Conservation (phyloP, 140 eudicot species). For the Oenanthe javanica region DNA sequence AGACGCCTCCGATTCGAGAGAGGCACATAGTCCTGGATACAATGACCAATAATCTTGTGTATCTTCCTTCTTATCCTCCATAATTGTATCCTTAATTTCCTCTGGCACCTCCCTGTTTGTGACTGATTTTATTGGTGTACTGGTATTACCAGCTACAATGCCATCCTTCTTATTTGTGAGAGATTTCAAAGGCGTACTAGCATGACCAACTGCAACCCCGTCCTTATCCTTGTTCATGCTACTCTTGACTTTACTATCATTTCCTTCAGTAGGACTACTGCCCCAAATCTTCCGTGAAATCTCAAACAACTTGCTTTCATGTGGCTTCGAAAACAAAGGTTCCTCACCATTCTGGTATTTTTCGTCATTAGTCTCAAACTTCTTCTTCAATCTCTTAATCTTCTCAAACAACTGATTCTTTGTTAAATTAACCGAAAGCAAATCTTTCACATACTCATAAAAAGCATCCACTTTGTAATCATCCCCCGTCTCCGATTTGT, state of each 20-base stretch:
- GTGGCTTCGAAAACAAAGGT: conserved; percentile 30
- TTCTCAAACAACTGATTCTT: conserved; percentile 46
- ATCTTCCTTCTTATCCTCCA: background rate
- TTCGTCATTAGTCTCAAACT: conserved; percentile 22
- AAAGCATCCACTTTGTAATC: conserved; percentile 25
- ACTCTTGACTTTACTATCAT: background rate
- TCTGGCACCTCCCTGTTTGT: background rate
- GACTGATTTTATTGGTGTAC: background rate
- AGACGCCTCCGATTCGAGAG: background rate
- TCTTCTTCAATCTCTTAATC: conserved; percentile 53
- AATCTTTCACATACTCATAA: conserved; percentile 30
- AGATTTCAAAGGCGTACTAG: background rate
- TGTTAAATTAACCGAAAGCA: conserved; percentile 21
- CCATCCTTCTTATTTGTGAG: too few species aligned
- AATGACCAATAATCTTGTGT: background rate
- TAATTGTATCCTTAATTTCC: background rate
- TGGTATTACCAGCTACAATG: too few species aligned
- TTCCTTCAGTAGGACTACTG: background rate
- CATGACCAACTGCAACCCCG: too few species aligned
- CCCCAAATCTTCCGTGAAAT: conserved; percentile 25
- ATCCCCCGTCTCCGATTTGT: conserved; percentile 22
- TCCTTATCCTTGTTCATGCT: background rate
- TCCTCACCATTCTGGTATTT: conserved; percentile 28
- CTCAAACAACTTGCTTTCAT: conserved; percentile 33
- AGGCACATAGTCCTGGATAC: background rate